Base-by-base conservation (phyloP, 2,329 filamentous ascomycete genomes). In the Alternaria sp. region DNA sequence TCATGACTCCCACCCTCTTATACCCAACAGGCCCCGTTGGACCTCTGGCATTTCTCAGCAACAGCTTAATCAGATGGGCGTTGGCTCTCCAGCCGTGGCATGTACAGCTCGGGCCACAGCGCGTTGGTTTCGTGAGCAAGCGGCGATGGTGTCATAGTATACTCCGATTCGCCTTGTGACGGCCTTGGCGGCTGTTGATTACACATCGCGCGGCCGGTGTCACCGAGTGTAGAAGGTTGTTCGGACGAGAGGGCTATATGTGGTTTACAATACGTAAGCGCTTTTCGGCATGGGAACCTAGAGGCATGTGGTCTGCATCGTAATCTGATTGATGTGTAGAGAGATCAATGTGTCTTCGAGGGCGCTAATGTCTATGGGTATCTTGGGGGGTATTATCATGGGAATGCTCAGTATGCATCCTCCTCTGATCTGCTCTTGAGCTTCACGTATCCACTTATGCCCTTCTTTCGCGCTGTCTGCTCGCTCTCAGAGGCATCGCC, bases 371-470 rank as follows among this genome's bases (percentile, higher is more conserved):
- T 49, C 49, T 46, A 40, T 41, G 54, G 37, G 31, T 44, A 58
- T 53, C 31, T 39, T 26, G 13, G 24, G 21, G 29, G 24, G 11
- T 52, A 55, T 55, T 46, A 57, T 55, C 51, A 57, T 44, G 24
- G 9, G 17, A 24, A 54, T 26, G 14, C 24, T 26, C n/a, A 53
- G 36, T 39, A 52, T 39, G 44, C 37, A 44, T 53, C 56, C 14
- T 76, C 74, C 28, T 72, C 73, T 50, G 58, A 71, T 45, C 77
- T 64, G 56, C 75, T 78, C 71, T 79, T 79, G n/a, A 82, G 66
- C 68, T 81, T 81, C 60, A 78, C 80, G 77, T 80, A 82, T 3
- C 80, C 80, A 62, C 77, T 76, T 23, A 72, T 66, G 29, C 77
- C 73, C 61, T 72, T 74, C 62, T 70, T 72, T 51, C 70, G 69